Percentiles rank a stretch among this genome's conserved stretches.
Evolutionary conservation across 148 eudicot species (phyloP).

Genomic region (Fagopyrum tataricum): DNA sequence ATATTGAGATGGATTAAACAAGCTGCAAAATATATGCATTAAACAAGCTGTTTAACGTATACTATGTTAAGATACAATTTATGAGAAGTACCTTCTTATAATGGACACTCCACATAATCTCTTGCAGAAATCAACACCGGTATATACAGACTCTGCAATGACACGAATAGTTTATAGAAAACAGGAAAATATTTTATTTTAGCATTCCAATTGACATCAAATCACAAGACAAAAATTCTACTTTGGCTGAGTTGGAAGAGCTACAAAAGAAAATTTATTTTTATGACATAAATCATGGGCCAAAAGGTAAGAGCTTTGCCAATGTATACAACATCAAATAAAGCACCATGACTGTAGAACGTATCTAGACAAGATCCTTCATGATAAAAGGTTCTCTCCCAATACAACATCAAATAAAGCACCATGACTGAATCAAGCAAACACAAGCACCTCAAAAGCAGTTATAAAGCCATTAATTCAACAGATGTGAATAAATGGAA

Average conservation of each 20-base stretch:
- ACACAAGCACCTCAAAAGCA: neutral
- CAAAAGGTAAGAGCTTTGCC: neutral
- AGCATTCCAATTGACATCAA: neutral
- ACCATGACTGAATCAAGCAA: neutral
- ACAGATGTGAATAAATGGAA: neutral
- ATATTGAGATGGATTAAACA: neutral
- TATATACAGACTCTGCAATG: conserved; percentile 77
- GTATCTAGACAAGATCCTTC: neutral
- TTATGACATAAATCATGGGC: neutral
- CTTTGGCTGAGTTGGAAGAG: neutral
- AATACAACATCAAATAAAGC: no score
- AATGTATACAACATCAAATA: neutral
- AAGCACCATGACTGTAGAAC: neutral
- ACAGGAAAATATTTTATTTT: neutral
- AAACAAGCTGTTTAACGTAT: no score
- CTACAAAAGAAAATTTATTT: neutral
- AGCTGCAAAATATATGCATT: neutral
- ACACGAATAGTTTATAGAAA: neutral
- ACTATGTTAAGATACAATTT: neutral
- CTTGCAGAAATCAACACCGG: conserved; percentile 94
- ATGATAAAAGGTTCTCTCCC: neutral
- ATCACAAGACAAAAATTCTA: neutral
- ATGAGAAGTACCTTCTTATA: conserved; percentile 55
- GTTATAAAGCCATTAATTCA: neutral
- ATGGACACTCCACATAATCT: conserved; percentile 91